Evolutionary conservation across 768 basidiomycete genomes (phyloP).

Genomic region (Lactarius tabidus): DNA sequence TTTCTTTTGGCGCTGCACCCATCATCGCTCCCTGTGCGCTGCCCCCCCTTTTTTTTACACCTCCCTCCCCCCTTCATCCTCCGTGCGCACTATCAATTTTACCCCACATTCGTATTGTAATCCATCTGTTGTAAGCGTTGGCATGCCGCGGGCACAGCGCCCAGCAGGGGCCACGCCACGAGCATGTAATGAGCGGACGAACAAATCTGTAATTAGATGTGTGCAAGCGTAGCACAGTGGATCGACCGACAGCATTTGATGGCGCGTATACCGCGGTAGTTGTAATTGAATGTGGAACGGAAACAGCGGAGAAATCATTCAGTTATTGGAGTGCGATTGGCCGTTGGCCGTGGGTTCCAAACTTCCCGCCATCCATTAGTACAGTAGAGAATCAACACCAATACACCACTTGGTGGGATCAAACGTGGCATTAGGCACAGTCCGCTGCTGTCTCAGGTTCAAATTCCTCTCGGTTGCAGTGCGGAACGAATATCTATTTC

Average conservation of each 20-base stretch:
- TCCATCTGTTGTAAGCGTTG: conserved; percentile 22
- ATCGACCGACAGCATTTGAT: not conserved
- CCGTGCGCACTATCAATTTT: conserved; percentile 14
- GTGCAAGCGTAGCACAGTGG: conserved; percentile 9
- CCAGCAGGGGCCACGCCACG: conserved; percentile 11
- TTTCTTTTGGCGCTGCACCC: not conserved
- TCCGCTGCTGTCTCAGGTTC: not conserved
- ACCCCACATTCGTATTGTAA: conserved; percentile 23
- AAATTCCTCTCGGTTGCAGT: not conserved
- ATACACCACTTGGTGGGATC: not conserved
- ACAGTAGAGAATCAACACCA: not conserved
- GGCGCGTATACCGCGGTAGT: not conserved
- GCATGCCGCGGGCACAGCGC: conserved; percentile 10
- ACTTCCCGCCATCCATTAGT: not conserved
- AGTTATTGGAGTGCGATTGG: not conserved
- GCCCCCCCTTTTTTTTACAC: not conserved
- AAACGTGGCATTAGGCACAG: not conserved
- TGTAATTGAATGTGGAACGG: not conserved
- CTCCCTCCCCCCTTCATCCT: not conserved
- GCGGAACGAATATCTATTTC: not conserved
- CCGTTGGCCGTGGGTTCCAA: not conserved
- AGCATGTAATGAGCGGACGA: conserved; percentile 21
- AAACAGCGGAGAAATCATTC: not conserved
- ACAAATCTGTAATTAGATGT: conserved; percentile 18
- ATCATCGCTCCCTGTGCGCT: conserved; percentile 13